These are phyloP conservation scores for Colletotrichum gigasporum DNA, from an alignment of 2,329 filamentous ascomycete genomes.

Conservation along the genomic window DNA sequence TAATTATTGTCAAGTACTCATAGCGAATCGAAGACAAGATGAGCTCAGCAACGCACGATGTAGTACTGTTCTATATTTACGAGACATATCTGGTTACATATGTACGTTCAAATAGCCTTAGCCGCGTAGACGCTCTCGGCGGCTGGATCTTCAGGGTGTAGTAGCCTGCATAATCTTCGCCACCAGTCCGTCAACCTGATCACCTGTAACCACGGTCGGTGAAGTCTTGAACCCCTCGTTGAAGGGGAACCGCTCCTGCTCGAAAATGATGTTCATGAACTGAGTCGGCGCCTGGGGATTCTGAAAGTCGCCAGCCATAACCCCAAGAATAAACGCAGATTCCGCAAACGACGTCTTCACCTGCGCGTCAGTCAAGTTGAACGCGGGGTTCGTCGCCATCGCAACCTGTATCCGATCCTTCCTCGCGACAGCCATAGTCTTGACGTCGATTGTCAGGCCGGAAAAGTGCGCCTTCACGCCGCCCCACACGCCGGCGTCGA, in stretches of 20 bases:
- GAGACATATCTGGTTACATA: too few species aligned
- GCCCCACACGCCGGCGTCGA: not conserved
- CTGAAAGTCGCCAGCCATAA: slow-evolving; percentile 1
- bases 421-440: slow-evolving; percentile 37
- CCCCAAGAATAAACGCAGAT: not conserved
- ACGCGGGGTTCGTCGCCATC: not conserved
- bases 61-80: too few species aligned
- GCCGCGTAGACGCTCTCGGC: too few species aligned
- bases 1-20: too few species aligned
- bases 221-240: not conserved
- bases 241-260: slow-evolving; percentile 4
- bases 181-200: not conserved
- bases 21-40: too few species aligned
- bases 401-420: slow-evolving; percentile 43
- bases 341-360: not conserved
- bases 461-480: not conserved
- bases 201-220: not conserved
- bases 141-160: too few species aligned
- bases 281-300: not conserved
- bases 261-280: slow-evolving; percentile 2
- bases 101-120: too few species aligned
- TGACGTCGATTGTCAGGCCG: not conserved
- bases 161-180: not conserved
- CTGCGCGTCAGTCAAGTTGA: not conserved
- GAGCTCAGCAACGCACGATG: too few species aligned